Base-by-base conservation (phyloP, 352 stramenopile species). In the Phytophthora tubulina region DNA sequence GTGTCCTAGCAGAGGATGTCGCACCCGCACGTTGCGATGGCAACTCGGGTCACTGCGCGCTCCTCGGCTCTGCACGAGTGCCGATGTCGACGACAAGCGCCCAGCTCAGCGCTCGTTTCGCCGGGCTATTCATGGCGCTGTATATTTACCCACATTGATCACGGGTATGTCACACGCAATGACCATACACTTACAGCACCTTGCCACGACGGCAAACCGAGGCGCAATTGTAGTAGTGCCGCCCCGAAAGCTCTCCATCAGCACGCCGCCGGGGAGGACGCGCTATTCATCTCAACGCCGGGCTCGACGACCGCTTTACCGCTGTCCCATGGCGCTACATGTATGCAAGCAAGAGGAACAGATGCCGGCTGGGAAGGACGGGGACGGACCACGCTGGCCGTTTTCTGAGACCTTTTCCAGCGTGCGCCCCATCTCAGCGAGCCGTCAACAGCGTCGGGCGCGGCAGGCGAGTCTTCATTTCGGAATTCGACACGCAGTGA, bases 371-470 rank as follows among this genome's bases (percentile, higher is more conserved):
- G 42, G 44, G 42, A 52, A 39, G 50, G 35, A 42, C 35, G 42
- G 36, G 53, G 64, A 66, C 66, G 35, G 59, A 75, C 67, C 46
- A 62, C 45, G 41, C 32, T 73, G 69, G 64, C 64, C 70, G 70
- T 75, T 75, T 76, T 76, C 69, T 75, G 62, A 65, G 41, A 72
- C 61, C 39, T 5, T 65, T 63, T 54, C 48, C 55, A 38, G 61
- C 32, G 49, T 36, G 69, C 56, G 50, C 55, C 69, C 69, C 56
- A 73, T 75, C 69, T 76, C 69, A 76, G 63, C 63, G 63, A 69
- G 44, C 27, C 59, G 32, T 58, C 62, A 72, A 66, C 35, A 21
- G 11, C 39, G 45, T 30, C 35, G 9, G n/a, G 15, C 50, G 17
- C 13, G 13, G 35, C n/a, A 50, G 8, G 7, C 35, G 6, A 65